Evolutionary conservation across 352 stramenopile species (phyloP).

Genomic region (Pythium graminicola): DNA sequence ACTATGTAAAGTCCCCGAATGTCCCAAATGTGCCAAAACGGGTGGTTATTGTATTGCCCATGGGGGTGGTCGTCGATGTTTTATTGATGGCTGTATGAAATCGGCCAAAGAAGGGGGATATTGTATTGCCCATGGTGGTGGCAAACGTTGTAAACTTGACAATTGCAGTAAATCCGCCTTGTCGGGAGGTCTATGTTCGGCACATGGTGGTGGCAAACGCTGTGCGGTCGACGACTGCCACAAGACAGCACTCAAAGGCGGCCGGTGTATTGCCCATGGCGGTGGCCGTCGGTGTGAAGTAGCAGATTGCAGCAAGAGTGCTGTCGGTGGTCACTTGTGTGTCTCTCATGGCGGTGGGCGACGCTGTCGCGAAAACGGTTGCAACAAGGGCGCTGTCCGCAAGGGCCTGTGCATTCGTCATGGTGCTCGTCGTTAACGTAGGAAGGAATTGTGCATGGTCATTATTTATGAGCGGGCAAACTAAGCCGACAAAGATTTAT

Average conservation of each 20-base stretch:
- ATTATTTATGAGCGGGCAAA: slow-evolving; percentile 10
- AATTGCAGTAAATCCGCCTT: slow-evolving; percentile 60
- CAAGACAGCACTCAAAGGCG: slow-evolving; percentile 65
- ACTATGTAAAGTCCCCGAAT: slow-evolving; percentile 55
- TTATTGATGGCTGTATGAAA: slow-evolving; percentile 50
- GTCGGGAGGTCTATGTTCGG: slow-evolving; percentile 55
- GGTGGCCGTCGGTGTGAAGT: slow-evolving; percentile 52
- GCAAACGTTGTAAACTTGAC: slow-evolving; percentile 45
- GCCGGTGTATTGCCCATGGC: slow-evolving; percentile 55
- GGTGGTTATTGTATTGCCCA: slow-evolving; percentile 31
- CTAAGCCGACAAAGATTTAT: neutral
- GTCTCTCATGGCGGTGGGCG: slow-evolving; percentile 58
- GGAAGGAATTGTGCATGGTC: neutral
- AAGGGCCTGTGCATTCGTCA: slow-evolving; percentile 73
- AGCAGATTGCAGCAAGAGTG: slow-evolving; percentile 43
- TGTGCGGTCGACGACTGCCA: slow-evolving; percentile 40
- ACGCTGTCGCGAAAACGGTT: slow-evolving; percentile 47
- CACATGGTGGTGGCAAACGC: slow-evolving; percentile 59
- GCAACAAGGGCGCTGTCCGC: slow-evolving; percentile 63
- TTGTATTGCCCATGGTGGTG: slow-evolving; percentile 55
- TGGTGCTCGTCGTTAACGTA: slow-evolving; percentile 21
- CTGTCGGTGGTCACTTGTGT: slow-evolving; percentile 50
- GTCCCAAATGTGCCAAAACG: slow-evolving; percentile 56
- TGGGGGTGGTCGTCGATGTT: slow-evolving; percentile 39
- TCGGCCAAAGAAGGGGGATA: slow-evolving; percentile 64